Base-by-base conservation (phyloP, 306 rosid genomes). In the Casuarina glauca region DNA sequence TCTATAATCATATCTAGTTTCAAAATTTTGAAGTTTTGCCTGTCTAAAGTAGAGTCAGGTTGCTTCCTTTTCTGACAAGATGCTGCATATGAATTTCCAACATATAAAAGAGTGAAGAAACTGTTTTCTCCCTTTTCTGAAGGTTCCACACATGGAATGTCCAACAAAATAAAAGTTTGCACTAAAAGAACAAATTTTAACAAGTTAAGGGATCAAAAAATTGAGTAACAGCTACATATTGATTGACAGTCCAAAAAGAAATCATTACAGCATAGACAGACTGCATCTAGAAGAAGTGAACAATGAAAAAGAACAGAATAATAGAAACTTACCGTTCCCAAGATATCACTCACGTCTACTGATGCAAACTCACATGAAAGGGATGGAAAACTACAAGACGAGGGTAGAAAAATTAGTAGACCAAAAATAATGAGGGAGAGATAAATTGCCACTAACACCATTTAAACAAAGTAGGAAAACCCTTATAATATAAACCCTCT, bases 301-400 rank as follows among this genome's bases (percentile, higher is more conserved):
- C 38, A 13, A 62, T 58, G 41, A 45, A 61, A 72, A 61, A 80
- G 32, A 51, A 79, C 45, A 42, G 82, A 83, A 79, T 51, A 68
- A 81, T 45, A 81, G 83, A 86, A 80, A 88, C 98, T 95, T 92
- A 95, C 98, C 82, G 98, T 95, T 87, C 98, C 98, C 79, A 92
- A 80, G 84, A 95, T 89, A 46, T 95, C 98, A 76, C 91, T 86
- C 85, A 95, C 88, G 74, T 95, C 98, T 63, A 95, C 85, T 32
- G 98, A 90, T 77, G 97, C 97, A 87, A 95, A 95, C 84, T 95
- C 98, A 81, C 98, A 95, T 50, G 98, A 91, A 60, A 95, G 98
- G 39, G 93, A 88, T 76, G 96, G 97, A 79, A 92, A 92, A 87
- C 98, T 95, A 80, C 93, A 88, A 69, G 72, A 84, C 41, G 83